A percentile compares a stretch with the other conserved stretches of the same genome.
Evolutionary conservation across 129 eudicot species (phyloP).

Genomic region (Centrapalus pauciflorus): DNA sequence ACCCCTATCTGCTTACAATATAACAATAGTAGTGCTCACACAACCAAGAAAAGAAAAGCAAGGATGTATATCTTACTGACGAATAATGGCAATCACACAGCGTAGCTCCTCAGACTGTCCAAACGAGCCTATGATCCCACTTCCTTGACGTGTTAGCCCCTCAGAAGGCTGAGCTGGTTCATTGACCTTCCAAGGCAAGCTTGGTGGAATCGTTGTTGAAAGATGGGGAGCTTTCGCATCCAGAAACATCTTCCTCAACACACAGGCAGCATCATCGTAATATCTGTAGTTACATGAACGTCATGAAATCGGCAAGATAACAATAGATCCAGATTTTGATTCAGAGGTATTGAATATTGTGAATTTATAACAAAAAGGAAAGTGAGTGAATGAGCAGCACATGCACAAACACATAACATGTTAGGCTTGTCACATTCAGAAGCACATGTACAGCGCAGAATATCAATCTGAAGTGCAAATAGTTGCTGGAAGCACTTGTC

Average conservation of each 20-base stretch:
- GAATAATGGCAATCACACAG: conserved; percentile 87
- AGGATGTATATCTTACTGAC: conserved; percentile 65
- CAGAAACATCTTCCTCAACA: conserved; percentile 88
- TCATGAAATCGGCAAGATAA: conserved; percentile 2
- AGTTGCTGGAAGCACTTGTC: background rate
- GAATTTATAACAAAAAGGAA: background rate
- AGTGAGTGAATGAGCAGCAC: background rate
- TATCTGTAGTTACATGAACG: conserved; percentile 44
- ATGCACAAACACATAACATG: background rate
- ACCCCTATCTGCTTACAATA: background rate
- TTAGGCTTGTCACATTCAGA: background rate
- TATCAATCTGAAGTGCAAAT: too few relatives aligned
- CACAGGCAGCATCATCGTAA: conserved; percentile 98
- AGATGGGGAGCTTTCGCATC: conserved; percentile 99
- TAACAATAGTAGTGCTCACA: background rate
- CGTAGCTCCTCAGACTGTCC: conserved; percentile 99
- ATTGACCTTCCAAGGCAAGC: conserved; percentile 80
- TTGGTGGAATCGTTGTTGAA: conserved; percentile 88
- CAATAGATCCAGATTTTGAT: background rate
- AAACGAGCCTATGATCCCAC: conserved; percentile 91
- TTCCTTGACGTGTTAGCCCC: conserved; percentile 97
- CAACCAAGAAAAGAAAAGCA: conserved; percentile 6
- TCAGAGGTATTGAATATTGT: background rate
- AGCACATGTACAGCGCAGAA: background rate
- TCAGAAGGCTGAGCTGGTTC: conserved; percentile 83